phyloP scores from a whole-genome alignment of 306 rosid genomes.

The Quercus mongolica region DNA sequence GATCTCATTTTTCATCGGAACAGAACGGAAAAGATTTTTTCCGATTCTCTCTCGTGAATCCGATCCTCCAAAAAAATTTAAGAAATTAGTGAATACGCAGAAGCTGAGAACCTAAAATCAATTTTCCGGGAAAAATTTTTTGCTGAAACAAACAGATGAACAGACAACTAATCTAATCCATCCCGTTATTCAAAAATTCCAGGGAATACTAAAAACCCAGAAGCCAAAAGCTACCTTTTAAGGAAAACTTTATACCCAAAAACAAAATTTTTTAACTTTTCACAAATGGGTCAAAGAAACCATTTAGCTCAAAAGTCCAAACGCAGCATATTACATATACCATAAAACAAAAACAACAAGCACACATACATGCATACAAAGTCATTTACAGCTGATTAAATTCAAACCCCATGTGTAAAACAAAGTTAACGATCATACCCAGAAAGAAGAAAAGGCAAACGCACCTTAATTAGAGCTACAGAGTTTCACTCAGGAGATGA shows the following conservation, averaged over 20 bases:
- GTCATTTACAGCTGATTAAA: neutral
- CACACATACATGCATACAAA: neutral
- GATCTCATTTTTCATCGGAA: neutral
- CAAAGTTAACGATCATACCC: neutral
- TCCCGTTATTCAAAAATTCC: neutral
- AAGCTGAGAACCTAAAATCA: neutral
- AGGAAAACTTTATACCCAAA: neutral
- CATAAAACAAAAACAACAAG: neutral
- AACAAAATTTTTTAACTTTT: neutral
- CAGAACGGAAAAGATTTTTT: neutral
- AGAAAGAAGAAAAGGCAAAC: neutral
- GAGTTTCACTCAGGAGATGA: constrained; percentile 1
- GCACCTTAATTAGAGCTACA: constrained; percentile 22
- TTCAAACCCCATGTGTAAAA: neutral
- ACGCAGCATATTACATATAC: neutral
- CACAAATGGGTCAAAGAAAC: neutral
- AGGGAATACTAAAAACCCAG: neutral
- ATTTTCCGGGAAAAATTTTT: neutral
- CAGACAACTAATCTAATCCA: neutral
- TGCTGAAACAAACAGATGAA: neutral
- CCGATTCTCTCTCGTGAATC: neutral
- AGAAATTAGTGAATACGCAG: neutral
- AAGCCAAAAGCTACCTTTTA: neutral
- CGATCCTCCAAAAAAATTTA: neutral
- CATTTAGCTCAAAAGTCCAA: neutral